phyloP scores from a whole-genome alignment of 129 eudicot genomes.

The Chrysanthemum makinoi region DNA sequence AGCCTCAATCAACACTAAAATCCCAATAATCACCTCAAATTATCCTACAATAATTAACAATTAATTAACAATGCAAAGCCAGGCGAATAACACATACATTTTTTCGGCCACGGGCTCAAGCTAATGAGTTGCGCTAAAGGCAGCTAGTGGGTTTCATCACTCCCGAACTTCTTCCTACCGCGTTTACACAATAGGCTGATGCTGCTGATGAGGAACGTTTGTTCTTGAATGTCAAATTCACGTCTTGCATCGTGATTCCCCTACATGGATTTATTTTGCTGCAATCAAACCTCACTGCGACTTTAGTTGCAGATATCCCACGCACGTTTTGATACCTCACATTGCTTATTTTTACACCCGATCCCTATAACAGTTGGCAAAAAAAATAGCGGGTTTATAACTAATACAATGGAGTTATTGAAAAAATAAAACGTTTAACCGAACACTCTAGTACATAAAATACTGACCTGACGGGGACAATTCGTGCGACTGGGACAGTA shows the following conservation, averaged over 20 bases:
- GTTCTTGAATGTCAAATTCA: conserved; percentile 39
- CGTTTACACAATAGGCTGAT: conserved; percentile 40
- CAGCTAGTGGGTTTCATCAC: conserved; percentile 49
- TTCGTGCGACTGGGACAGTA: conserved; percentile 43
- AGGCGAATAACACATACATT: conserved; percentile 29
- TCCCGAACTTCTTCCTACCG: conserved; percentile 47
- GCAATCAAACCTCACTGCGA: conserved; percentile 55
- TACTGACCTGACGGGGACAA: conserved; percentile 49
- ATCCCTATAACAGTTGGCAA: conserved; percentile 6
- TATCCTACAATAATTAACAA: not conserved
- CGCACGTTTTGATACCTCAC: conserved; percentile 48
- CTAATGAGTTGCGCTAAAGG: conserved; percentile 21
- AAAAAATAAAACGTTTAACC: no score
- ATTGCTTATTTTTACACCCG: conserved; percentile 45
- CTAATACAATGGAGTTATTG: no score
- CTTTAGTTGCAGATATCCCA: conserved; percentile 56
- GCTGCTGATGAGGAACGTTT: conserved; percentile 16
- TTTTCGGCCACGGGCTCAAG: conserved; percentile 29
- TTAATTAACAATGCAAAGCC: conserved; percentile 22
- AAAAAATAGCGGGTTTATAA: no score
- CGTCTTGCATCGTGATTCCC: conserved; percentile 47
- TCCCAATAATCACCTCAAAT: no score
- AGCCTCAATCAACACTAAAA: no score
- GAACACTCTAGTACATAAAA: no score
- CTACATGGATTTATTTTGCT: conserved; percentile 47